Conservation (phyloP, 768 basidiomycete genomes). For the Melanogaster broomeanus region DNA sequence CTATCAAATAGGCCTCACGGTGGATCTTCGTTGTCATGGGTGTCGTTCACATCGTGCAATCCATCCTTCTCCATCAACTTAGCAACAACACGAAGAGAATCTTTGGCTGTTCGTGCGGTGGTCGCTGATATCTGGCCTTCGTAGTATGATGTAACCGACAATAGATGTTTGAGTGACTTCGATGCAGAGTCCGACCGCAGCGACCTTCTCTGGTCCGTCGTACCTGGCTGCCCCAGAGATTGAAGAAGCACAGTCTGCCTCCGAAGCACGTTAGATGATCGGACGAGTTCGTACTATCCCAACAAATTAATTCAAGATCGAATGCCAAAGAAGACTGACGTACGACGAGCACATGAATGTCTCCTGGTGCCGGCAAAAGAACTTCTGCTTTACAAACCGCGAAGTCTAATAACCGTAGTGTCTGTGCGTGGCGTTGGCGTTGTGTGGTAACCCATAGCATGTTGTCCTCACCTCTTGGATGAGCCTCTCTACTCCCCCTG, state of each 20-base stretch:
- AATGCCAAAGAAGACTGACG: constrained; percentile 23
- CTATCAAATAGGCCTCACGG: constrained; percentile 43
- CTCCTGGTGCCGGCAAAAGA: constrained; percentile 53
- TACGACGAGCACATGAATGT: constrained; percentile 65
- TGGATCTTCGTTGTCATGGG: constrained; percentile 39
- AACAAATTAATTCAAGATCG: background rate
- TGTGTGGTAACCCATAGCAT: background rate
- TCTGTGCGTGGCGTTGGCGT: constrained; percentile 33
- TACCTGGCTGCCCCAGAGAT: constrained; percentile 33
- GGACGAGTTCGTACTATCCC: constrained; percentile 65
- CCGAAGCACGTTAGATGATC: constrained; percentile 49
- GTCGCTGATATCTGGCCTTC: constrained; percentile 49
- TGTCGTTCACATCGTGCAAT: constrained; percentile 41
- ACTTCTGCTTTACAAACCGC: constrained; percentile 52
- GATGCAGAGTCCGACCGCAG: constrained; percentile 35
- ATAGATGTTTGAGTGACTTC: constrained; percentile 43
- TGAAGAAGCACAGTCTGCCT: constrained; percentile 50
- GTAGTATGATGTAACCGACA: constrained; percentile 52
- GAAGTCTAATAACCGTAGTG: constrained; percentile 53
- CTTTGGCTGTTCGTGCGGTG: constrained; percentile 48
- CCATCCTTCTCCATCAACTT: constrained; percentile 65
- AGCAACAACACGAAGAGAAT: constrained; percentile 58
- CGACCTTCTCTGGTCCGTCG: constrained; percentile 26
- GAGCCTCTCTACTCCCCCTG: constrained; percentile 53
- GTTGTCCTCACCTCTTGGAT: constrained; percentile 47